phyloP scores from a whole-genome alignment of 2,329 filamentous ascomycete genomes.

The Clonostachys solani region DNA sequence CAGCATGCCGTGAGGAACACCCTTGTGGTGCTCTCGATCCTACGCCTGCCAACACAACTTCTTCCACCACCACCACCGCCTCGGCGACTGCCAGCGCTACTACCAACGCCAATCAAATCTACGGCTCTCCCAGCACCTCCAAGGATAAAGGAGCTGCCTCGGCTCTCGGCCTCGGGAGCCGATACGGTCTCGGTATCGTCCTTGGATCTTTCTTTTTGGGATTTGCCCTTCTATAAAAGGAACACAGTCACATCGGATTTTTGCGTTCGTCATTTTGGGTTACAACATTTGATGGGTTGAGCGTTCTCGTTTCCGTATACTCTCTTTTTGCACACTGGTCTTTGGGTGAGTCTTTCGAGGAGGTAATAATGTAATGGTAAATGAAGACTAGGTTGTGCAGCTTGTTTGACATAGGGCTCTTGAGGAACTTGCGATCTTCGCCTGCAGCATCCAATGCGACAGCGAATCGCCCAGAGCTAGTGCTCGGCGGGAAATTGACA shows the following conservation, averaged over 20 bases:
- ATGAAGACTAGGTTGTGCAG: no score
- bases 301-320: no score
- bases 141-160: constrained; percentile 20
- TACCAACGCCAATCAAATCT: background rate
- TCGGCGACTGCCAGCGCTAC: constrained; percentile 21
- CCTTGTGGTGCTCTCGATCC: constrained; percentile 70
- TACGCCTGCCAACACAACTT: constrained; percentile 50
- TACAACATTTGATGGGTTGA: no score
- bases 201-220: constrained; percentile 31
- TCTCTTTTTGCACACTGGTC: background rate
- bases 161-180: constrained; percentile 24
- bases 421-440: no score
- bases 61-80: constrained; percentile 34
- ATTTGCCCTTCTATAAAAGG: constrained; percentile 30
- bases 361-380: no score
- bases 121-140: constrained; percentile 31
- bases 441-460: no score
- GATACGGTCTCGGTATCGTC: constrained; percentile 30
- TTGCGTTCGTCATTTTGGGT: no score
- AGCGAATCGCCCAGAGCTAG: no score
- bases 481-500: no score
- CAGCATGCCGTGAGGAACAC: constrained; percentile 53
- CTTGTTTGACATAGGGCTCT: no score
- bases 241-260: no score
- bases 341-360: no score